These are phyloP conservation scores for Nakaseomyces uthaithaninus DNA, from an alignment of 1,139 yeast genomes.

Conservation along the genomic window DNA sequence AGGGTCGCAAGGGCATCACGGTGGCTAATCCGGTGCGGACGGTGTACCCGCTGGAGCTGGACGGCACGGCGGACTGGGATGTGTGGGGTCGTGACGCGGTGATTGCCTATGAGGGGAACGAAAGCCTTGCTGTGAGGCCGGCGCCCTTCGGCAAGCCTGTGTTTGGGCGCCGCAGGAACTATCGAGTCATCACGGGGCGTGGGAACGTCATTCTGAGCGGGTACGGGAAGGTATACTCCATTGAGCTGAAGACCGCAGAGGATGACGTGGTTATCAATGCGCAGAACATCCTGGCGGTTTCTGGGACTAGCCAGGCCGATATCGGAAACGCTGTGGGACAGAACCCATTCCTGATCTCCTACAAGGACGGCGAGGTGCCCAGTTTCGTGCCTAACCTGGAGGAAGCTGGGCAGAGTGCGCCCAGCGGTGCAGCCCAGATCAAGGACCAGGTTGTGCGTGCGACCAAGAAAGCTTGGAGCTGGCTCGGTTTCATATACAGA, in stretches of 20 bases:
- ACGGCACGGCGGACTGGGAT: slow-evolving; percentile 31
- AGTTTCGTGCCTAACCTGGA: slow-evolving; percentile 4
- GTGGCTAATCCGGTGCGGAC: slow-evolving; percentile 14
- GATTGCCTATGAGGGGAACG: slow-evolving; percentile 28
- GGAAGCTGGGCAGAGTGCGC: not conserved
- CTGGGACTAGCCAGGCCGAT: slow-evolving; percentile 25
- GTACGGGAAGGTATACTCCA: slow-evolving; percentile 26
- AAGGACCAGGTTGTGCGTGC: not conserved
- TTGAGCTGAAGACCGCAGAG: slow-evolving; percentile 21
- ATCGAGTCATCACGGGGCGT: slow-evolving; percentile 26
- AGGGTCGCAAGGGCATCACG: slow-evolving; percentile 6
- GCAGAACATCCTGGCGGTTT: slow-evolving; percentile 28
- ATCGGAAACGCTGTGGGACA: slow-evolving; percentile 17
- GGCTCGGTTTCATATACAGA: slow-evolving; percentile 1
- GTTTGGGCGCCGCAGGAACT: slow-evolving; percentile 14
- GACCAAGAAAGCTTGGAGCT: not conserved
- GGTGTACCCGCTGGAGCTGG: slow-evolving; percentile 23
- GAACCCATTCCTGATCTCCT: slow-evolving; percentile 3
- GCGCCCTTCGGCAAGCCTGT: slow-evolving; percentile 12
- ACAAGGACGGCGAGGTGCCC: not conserved
- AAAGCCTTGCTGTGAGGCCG: slow-evolving; percentile 23
- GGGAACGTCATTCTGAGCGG: slow-evolving; percentile 31
- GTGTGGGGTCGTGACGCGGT: slow-evolving; percentile 26
- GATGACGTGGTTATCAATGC: slow-evolving; percentile 28
- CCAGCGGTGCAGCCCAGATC: not conserved